Conservation (phyloP, 805 yeast species). For the Zygotorulaspora sp. region DNA sequence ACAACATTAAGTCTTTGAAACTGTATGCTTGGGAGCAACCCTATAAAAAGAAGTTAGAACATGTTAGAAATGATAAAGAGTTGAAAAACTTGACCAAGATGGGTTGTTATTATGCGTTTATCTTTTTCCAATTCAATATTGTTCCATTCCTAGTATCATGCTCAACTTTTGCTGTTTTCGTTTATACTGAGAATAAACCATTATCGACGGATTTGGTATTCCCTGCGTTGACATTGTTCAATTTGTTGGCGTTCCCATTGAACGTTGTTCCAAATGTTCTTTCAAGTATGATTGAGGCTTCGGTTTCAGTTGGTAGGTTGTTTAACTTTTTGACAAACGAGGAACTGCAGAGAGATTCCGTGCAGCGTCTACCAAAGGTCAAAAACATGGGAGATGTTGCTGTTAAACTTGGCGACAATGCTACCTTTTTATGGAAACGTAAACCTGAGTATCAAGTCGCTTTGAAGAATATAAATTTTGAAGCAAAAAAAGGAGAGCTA, state of each 20-base stretch:
- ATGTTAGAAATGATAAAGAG: conserved; percentile 86
- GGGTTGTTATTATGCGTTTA: conserved; percentile 66
- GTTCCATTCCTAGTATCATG: conserved; percentile 90
- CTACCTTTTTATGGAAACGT: conserved; percentile 76
- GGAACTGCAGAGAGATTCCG: conserved; percentile 80
- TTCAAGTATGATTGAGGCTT: conserved; percentile 81
- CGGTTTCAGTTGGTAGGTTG: conserved; percentile 75
- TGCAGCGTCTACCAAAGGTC: conserved; percentile 42
- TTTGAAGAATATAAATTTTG: conserved; percentile 55
- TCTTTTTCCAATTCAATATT: conserved; percentile 72
- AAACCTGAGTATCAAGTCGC: conserved; percentile 67
- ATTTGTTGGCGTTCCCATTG: conserved; percentile 83
- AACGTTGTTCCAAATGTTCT: conserved; percentile 90
- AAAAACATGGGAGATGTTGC: conserved; percentile 60
- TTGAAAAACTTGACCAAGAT: conserved; percentile 68
- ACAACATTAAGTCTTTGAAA: conserved; percentile 87
- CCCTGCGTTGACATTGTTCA: conserved; percentile 85
- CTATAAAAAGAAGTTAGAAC: conserved; percentile 62
- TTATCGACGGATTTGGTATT: conserved; percentile 87
- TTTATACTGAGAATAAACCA: conserved; percentile 53
- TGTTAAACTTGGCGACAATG: conserved; percentile 52
- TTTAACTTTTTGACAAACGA: conserved; percentile 64
- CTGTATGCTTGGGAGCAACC: conserved; percentile 95
- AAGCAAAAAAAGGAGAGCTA: conserved; percentile 68
- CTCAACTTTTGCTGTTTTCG: conserved; percentile 80